Base-by-base conservation (phyloP, 2,329 filamentous ascomycete species). In the Phyllosticta citribraziliensis region DNA sequence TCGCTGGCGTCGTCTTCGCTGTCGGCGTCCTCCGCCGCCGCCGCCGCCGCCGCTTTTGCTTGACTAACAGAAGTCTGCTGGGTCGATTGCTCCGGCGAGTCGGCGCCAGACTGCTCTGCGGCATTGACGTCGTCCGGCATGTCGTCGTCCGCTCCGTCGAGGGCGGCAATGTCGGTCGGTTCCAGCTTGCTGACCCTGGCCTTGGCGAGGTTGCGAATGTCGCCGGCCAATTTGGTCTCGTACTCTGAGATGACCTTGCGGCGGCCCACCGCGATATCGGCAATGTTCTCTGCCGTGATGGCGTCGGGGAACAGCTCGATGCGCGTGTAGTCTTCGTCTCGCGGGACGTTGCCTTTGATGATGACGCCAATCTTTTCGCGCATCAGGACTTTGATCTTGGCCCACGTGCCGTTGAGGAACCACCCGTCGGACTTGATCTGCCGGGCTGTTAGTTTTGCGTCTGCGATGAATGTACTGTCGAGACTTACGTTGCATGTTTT, bases 371-470 rank as follows among this genome's bases (percentile, higher is more conserved):
- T 86, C 75, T 96, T 97, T 56, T 87, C 86, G 70, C 91, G 90
- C 87, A 97, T 92, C 65, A 96, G 86, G 2, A 88, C 85, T 68
- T 92, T 91, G 53, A 87, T 86, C 70, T 96, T 96, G 53, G 87
- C 85, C 79, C 91, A 87, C 0, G 89, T 86, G 5, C 91, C 91
- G 62, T 87, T 88, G 64, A 87, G 84, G 70, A 87, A 97, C 90
- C 90, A 99, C 1, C 93, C 93, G 67, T 90, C 89, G 25, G 55
- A 57, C 30, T 62, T 58, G 12, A 69, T 72, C 20, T 74, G 71
- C 5, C 67, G n/a, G 12, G 25, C 55, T 14, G 62, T 51, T 40
- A 62, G 33, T 54, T 17, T 24, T 25, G 2, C 10, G 20, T 10
- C 72, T 84, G 2, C 88, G 10, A 77, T 75, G 0, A 76, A 22